These are phyloP conservation scores for Keithomyces neogunnii DNA, from an alignment of 2,329 filamentous ascomycete species.

Conservation along the genomic window DNA sequence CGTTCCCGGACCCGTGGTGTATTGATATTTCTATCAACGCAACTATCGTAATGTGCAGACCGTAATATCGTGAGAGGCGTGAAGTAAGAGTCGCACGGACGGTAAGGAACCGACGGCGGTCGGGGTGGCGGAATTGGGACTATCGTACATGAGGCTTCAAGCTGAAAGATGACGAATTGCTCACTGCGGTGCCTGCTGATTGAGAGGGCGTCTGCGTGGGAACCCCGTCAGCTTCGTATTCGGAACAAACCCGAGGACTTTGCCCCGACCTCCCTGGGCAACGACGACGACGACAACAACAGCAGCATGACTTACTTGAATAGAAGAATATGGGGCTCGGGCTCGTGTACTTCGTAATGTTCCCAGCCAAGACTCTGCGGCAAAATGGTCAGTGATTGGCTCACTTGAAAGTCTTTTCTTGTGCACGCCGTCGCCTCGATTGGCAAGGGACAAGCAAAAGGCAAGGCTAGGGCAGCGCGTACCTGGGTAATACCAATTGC, in stretches of 20 bases:
- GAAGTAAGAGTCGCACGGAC: slow-evolving; percentile 12
- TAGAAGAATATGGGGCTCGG: slow-evolving; percentile 93
- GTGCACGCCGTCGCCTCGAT: neutral
- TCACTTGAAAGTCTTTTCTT: neutral
- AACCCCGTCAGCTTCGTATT: neutral
- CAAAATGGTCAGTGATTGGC: slow-evolving; percentile 1
- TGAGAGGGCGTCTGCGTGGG: slow-evolving; percentile 63
- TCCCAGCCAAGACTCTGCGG: slow-evolving; percentile 92
- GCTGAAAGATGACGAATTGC: slow-evolving; percentile 4
- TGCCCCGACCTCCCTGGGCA: too few species aligned
- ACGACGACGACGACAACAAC: neutral
- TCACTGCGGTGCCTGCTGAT: slow-evolving; percentile 66
- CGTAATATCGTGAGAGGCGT: slow-evolving; percentile 13
- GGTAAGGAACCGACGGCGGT: slow-evolving; percentile 8
- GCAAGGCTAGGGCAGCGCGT: slow-evolving; percentile 16
- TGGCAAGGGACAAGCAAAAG: neutral
- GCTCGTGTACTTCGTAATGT: slow-evolving; percentile 98
- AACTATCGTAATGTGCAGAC: slow-evolving; percentile 11
- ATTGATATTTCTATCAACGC: slow-evolving; percentile 7
- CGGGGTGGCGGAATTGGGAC: slow-evolving; percentile 5
- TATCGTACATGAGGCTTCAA: slow-evolving; percentile 15
- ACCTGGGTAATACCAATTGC: slow-evolving; percentile 96
- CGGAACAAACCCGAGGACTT: neutral
- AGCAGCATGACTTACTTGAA: slow-evolving; percentile 64
- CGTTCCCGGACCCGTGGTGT: neutral